phyloP scores from a whole-genome alignment of 257 asterid genomes.

The Rubia yunnanensis region DNA sequence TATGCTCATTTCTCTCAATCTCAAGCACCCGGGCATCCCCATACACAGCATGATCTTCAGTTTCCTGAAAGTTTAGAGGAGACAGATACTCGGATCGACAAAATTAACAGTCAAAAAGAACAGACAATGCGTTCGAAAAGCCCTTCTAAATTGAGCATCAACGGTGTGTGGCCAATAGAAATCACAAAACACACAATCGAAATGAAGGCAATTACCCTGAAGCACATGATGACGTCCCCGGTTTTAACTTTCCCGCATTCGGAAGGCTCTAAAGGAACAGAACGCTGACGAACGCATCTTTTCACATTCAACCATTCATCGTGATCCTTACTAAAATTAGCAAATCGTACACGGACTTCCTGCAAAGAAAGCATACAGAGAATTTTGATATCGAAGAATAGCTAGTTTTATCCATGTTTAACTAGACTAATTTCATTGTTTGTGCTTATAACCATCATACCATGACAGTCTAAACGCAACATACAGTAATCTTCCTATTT shows the following conservation, averaged over 20 bases:
- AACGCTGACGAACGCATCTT: slow-evolving; percentile 63
- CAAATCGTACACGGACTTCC: slow-evolving; percentile 80
- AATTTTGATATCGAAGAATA: background rate
- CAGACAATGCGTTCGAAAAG: background rate
- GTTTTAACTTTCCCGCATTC: slow-evolving; percentile 58
- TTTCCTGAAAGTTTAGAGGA: slow-evolving; percentile 31
- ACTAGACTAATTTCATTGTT: background rate
- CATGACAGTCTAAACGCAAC: background rate
- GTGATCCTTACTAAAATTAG: slow-evolving; percentile 65
- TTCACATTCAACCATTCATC: slow-evolving; percentile 84
- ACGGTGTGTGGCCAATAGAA: background rate
- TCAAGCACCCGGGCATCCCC: slow-evolving; percentile 56
- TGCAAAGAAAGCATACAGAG: slow-evolving; percentile 17
- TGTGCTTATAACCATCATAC: background rate
- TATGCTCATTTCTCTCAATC: slow-evolving; percentile 42
- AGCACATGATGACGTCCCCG: slow-evolving; percentile 84
- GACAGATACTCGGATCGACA: background rate
- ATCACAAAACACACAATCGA: background rate
- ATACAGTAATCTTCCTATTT: background rate
- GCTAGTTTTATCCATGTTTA: background rate
- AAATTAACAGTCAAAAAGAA: background rate
- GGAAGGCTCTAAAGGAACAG: slow-evolving; percentile 66
- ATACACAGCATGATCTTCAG: slow-evolving; percentile 46
- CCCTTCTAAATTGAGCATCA: background rate
- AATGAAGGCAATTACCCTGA: slow-evolving; percentile 43